Conservation (phyloP, 495 filamentous ascomycete species). For the Penicillium ochrochloron region DNA sequence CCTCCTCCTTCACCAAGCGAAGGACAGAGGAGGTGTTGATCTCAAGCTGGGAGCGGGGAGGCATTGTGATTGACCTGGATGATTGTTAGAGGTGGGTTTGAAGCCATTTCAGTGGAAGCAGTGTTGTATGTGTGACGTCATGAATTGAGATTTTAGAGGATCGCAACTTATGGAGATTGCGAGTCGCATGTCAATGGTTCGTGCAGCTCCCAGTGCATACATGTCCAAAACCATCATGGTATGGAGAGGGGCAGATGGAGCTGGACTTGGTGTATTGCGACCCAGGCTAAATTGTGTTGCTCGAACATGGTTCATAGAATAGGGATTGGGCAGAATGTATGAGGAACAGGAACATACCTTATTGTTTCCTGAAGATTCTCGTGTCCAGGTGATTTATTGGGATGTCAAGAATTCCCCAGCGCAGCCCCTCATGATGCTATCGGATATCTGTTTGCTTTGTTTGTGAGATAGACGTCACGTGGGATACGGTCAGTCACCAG, state of each 20-base stretch:
- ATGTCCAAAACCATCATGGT: background rate
- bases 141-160: background rate
- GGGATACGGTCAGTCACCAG: background rate
- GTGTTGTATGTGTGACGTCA: constrained; percentile 8
- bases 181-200: background rate
- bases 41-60: constrained; percentile 70
- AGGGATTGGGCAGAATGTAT: background rate
- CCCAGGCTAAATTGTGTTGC: background rate
- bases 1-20: constrained; percentile 89
- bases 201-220: background rate
- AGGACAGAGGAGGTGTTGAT: constrained; percentile 74
- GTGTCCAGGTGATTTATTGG: background rate
- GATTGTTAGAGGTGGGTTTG: constrained; percentile 8
- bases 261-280: background rate
- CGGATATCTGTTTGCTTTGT: constrained; percentile 30
- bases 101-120: background rate
- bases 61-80: constrained; percentile 54
- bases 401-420: constrained; percentile 2
- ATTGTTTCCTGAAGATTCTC: background rate
- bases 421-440: constrained; percentile 28
- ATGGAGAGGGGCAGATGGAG: background rate
- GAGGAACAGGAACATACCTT: constrained; percentile 10
- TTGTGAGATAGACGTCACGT: constrained; percentile 26
- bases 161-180: background rate
- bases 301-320: background rate